Conservation (phyloP, 352 stramenopile species). For the Globisporangium orthogonon region DNA sequence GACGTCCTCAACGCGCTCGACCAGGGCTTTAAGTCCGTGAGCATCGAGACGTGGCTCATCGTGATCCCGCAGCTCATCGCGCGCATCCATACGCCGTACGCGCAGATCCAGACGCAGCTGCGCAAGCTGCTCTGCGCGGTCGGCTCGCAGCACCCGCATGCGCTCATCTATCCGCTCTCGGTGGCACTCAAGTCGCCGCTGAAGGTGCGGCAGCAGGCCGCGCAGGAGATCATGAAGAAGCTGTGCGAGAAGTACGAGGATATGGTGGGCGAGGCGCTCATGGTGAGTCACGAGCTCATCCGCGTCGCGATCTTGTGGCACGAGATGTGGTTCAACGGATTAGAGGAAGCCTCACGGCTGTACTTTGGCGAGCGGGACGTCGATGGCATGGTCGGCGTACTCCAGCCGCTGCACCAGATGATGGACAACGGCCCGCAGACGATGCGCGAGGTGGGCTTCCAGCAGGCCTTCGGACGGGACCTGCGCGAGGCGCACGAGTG, state of each 20-base stretch:
- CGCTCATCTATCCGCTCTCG: conserved; percentile 97
- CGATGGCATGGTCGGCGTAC: conserved; percentile 92
- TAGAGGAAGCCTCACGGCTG: conserved; percentile 96
- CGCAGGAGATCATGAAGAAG: conserved; percentile 93
- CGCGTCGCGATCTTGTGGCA: conserved; percentile 98
- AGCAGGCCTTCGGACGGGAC: conserved; percentile 90
- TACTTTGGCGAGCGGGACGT: conserved; percentile 98
- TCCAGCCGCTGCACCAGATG: conserved; percentile 91
- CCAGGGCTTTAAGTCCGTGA: conserved; percentile 88
- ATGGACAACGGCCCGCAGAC: conserved; percentile 87
- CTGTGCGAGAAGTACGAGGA: conserved; percentile 91
- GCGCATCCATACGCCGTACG: conserved; percentile 70
- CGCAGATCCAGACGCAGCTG: conserved; percentile 68
- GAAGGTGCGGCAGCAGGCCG: conserved; percentile 83
- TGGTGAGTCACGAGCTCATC: conserved; percentile 97
- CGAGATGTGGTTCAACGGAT: conserved; percentile 97
- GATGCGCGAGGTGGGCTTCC: conserved; percentile 71
- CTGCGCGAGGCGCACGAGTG: conserved; percentile 81
- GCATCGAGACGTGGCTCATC: conserved; percentile 97
- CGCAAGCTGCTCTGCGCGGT: conserved; percentile 87
- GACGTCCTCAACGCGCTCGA: conserved; percentile 83
- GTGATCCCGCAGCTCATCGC: conserved; percentile 97
- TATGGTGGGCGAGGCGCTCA: conserved; percentile 92
- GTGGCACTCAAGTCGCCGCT: conserved; percentile 95
- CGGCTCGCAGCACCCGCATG: conserved; percentile 94